These are phyloP conservation scores for Leccinum truebloodii DNA, from an alignment of 768 basidiomycete genomes.

Conservation along the genomic window DNA sequence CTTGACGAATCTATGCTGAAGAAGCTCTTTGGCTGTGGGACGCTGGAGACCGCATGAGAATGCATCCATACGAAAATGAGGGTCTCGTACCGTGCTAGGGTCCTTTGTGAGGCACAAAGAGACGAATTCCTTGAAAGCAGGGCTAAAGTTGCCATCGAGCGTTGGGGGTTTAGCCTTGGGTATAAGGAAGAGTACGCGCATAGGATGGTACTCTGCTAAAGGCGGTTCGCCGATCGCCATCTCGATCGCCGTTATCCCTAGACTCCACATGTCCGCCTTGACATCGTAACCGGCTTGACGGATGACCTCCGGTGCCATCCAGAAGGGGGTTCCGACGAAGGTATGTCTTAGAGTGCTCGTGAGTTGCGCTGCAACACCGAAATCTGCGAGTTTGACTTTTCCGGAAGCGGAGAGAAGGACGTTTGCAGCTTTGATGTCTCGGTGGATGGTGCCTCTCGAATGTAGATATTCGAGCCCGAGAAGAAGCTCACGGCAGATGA, in stretches of 20 bases:
- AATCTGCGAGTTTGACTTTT: constrained; percentile 96
- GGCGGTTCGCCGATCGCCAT: constrained; percentile 98
- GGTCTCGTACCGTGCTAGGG: constrained; percentile 61
- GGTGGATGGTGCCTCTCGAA: constrained; percentile 92
- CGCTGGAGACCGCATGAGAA: constrained; percentile 53
- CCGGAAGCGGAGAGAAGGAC: constrained; percentile 88
- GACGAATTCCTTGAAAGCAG: constrained; percentile 93
- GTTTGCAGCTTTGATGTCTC: constrained; percentile 99
- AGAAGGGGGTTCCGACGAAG: constrained; percentile 96
- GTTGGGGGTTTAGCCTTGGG: constrained; percentile 94
- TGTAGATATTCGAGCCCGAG: constrained; percentile 96
- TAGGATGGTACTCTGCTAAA: constrained; percentile 95
- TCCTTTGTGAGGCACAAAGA: constrained; percentile 91
- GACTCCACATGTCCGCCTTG: constrained; percentile 97
- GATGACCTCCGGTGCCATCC: constrained; percentile 99
- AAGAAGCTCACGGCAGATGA: constrained; percentile 91
- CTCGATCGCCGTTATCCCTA: constrained; percentile 98
- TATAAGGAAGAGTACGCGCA: constrained; percentile 97
- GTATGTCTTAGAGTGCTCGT: constrained; percentile 94
- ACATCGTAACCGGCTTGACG: constrained; percentile 95
- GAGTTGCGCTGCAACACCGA: constrained; percentile 97
- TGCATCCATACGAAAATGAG: background rate
- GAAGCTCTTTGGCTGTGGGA: constrained; percentile 86
- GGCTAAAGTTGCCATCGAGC: constrained; percentile 82
- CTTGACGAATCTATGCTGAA: constrained; percentile 92